A percentile compares a stretch with the other conserved stretches of the same genome.
Conservation (phyloP, 2,329 filamentous ascomycete species). For the Ceratocystis diversiconidia region DNA sequence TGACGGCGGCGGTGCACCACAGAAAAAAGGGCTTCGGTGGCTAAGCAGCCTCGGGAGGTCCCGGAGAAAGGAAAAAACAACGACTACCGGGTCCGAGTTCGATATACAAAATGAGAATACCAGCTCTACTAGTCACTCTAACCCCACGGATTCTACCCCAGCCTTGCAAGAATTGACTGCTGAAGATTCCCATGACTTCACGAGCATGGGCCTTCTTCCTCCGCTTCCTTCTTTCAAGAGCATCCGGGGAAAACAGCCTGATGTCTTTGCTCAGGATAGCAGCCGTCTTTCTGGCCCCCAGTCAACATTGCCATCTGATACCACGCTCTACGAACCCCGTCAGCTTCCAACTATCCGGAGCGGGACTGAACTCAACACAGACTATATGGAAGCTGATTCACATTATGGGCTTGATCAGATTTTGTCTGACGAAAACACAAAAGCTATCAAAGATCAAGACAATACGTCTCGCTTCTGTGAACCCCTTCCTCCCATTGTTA, state of each 20-base stretch:
- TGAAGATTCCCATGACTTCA: constrained; percentile 12
- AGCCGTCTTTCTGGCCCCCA: constrained; percentile 18
- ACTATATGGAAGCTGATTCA: constrained; percentile 24
- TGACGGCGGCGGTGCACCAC: constrained; percentile 3
- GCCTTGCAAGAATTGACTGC: background rate
- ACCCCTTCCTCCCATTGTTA: constrained; percentile 56
- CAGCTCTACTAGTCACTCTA: background rate
- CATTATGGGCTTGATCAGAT: constrained; percentile 9
- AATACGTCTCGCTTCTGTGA: constrained; percentile 46
- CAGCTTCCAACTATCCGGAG: constrained; percentile 19
- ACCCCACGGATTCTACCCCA: background rate
- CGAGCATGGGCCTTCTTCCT: constrained; percentile 10
- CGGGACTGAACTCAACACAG: constrained; percentile 16
- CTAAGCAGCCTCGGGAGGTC: constrained; percentile 4
- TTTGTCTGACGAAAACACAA: constrained; percentile 5
- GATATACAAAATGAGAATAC: background rate
- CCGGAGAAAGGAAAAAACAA: constrained; percentile 3
- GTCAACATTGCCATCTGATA: constrained; percentile 24
- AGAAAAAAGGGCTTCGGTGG: constrained; percentile 15
- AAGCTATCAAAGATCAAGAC: constrained; percentile 26
- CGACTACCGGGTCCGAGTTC: background rate
- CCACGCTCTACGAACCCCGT: background rate
- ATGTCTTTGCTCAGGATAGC: background rate
- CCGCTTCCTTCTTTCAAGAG: constrained; percentile 1
- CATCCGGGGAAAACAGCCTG: background rate